These are phyloP conservation scores for Diaporthe humulicola DNA, from an alignment of 2,329 filamentous ascomycete species.

Conservation along the genomic window DNA sequence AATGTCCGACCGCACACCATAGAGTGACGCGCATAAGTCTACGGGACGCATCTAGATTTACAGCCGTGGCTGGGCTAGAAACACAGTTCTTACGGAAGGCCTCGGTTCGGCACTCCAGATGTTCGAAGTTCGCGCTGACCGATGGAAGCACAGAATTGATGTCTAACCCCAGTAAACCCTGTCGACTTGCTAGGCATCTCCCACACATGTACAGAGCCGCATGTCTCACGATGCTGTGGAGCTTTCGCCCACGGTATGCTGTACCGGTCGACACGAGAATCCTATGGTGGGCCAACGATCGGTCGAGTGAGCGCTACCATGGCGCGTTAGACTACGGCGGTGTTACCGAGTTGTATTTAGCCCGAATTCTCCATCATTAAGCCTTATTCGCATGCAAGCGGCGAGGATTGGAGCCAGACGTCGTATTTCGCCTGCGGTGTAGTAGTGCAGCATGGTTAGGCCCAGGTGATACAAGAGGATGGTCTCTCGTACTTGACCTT, in stretches of 20 bases:
- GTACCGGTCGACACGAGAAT: background rate
- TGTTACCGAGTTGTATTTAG: background rate
- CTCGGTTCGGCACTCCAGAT: slow-evolving; percentile 1
- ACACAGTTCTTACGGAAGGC: slow-evolving; percentile 17
- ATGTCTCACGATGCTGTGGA: background rate
- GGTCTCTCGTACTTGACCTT: background rate
- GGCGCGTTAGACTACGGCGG: background rate
- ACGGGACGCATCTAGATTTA: background rate
- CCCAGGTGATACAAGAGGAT: background rate
- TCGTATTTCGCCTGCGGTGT: background rate
- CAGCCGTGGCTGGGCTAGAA: background rate
- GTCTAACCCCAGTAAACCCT: background rate
- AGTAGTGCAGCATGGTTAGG: background rate
- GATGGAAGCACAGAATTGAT: background rate
- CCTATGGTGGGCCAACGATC: background rate
- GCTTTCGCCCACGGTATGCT: too few species aligned
- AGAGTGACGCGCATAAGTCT: background rate
- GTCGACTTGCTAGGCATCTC: background rate
- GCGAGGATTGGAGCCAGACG: too few species aligned
- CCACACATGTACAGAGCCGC: background rate
- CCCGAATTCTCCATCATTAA: background rate
- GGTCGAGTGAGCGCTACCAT: background rate
- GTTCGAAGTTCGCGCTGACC: background rate
- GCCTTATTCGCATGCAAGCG: too few species aligned
- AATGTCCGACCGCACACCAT: slow-evolving; percentile 6